Base-by-base conservation (phyloP, 352 stramenopile genomes). In the Globisporangium heterothallicum region DNA sequence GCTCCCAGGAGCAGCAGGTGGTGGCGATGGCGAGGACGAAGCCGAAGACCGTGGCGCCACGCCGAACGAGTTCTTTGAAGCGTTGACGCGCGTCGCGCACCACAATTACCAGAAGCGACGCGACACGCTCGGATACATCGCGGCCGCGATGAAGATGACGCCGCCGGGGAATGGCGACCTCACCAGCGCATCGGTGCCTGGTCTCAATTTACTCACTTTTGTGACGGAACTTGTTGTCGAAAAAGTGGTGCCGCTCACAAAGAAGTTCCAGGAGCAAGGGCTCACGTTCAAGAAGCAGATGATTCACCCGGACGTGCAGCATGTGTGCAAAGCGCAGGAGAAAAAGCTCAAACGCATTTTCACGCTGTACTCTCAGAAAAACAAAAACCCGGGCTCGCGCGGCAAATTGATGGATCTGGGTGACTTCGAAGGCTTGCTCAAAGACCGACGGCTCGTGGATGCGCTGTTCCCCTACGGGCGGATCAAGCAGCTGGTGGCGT, bases 261-360 rank as follows among this genome's bases (percentile, higher is more conserved):
- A 81, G 49, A 88, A 88, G 46, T 86, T 84, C 54, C 78, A 90
- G 44, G 74, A 88, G 47, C 79, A 90, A 64, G 77, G 77, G 2
- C 60, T 92, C 12, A 86, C 77, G 9, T 92, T 92, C 55, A 92
- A 92, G 61, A 88, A 89, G 34, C 78, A 89, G 70, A 87, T 90
- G 73, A 68, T 88, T 22, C 66, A 88, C 36, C 75, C 77, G 0
- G 81, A 92, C 34, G 77, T 92, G 3, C 78, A 90, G 44, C 66
- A 81, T 32, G 71, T 90, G 5, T 86, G 80, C 59, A 88, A 88
- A 34, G 51, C 72, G 6, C 77, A 88, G 59, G 81, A 92, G 53
- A 87, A 84, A 41, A 81, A 84, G 21, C 64, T 92, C 18, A 88
- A 92, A 54, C 78, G 78, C 6, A 60, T 86, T 30, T 92, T 92